phyloP scores from a whole-genome alignment of 768 basidiomycete species.

The Phanerodontia chrysosporium region DNA sequence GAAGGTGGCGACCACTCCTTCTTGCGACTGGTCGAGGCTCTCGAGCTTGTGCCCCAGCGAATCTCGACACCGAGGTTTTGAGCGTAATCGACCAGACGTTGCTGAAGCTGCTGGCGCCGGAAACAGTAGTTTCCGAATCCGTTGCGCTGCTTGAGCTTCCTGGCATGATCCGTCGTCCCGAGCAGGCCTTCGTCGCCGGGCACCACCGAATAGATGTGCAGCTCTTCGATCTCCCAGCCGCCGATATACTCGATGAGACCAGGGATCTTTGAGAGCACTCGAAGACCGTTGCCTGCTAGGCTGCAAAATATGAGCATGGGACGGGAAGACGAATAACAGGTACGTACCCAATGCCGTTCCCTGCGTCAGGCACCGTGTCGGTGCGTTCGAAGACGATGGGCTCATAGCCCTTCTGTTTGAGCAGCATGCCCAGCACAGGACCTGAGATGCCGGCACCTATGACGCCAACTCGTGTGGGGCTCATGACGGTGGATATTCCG shows the following conservation, averaged over 20 bases:
- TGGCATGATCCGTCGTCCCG: background rate
- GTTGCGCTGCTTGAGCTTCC: background rate
- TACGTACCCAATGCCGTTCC: slow-evolving; percentile 29
- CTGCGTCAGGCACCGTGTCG: slow-evolving; percentile 16
- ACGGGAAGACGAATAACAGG: background rate
- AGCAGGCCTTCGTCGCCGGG: slow-evolving; percentile 10
- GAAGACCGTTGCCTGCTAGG: slow-evolving; percentile 4
- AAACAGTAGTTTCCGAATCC: slow-evolving; percentile 7
- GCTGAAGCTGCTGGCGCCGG: slow-evolving; percentile 28
- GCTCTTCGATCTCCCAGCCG: background rate
- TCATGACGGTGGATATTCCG: background rate
- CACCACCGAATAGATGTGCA: slow-evolving; percentile 8
- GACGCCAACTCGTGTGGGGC: background rate
- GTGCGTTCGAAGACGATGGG: slow-evolving; percentile 6
- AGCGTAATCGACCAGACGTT: slow-evolving; percentile 22
- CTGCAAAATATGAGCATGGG: background rate
- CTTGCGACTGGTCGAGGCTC: slow-evolving; percentile 26
- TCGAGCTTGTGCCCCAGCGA: slow-evolving; percentile 31
- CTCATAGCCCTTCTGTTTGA: slow-evolving; percentile 3
- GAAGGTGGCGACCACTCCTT: slow-evolving; percentile 30
- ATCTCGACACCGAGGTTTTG: slow-evolving; percentile 30
- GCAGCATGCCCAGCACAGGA: background rate
- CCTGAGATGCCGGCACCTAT: background rate
- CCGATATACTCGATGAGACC: slow-evolving; percentile 8
- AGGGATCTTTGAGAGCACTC: slow-evolving; percentile 6